Conservation (phyloP, 1,139 yeast species). For the Yamadazyma pseudoaaseri region DNA sequence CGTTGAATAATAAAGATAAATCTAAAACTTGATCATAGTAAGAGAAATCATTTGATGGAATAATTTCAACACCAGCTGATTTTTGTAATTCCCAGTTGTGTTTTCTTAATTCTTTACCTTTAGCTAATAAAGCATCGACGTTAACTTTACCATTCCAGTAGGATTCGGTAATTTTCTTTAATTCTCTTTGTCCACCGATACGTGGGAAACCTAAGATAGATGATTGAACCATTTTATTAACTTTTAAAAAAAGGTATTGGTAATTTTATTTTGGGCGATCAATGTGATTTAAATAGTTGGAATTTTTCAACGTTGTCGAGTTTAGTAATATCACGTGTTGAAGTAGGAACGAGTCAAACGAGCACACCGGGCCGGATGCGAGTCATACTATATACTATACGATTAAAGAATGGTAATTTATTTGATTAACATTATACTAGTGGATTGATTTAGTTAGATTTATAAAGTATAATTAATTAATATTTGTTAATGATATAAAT, state of each 20-base stretch:
- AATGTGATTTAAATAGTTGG: constrained; percentile 3
- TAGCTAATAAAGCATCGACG: constrained; percentile 83
- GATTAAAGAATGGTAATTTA: neutral
- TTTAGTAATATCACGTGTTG: constrained; percentile 11
- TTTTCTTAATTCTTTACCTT: constrained; percentile 94
- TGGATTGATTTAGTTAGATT: too few relatives aligned
- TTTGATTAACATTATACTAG: too few relatives aligned
- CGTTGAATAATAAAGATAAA: constrained; percentile 89
- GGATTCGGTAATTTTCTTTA: constrained; percentile 97
- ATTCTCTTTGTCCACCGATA: constrained; percentile 98
- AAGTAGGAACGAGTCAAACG: constrained; percentile 1
- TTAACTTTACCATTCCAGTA: constrained; percentile 96
- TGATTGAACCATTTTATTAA: constrained; percentile 76
- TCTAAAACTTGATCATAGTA: constrained; percentile 97
- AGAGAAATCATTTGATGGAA: constrained; percentile 97
- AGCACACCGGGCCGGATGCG: neutral
- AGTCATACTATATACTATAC: neutral
- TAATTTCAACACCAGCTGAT: constrained; percentile 95
- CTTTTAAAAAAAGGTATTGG: constrained; percentile 1
- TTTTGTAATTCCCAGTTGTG: constrained; percentile 97
- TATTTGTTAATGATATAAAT: too few relatives aligned
- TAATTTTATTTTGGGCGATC: constrained; percentile 3
- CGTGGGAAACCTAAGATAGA: constrained; percentile 99
- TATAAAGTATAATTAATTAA: too few relatives aligned
- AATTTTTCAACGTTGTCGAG: constrained; percentile 5